These are phyloP conservation scores for Coemansia sp. DNA, from an alignment of 192 early-diverging fungal genomes.

Conservation along the genomic window DNA sequence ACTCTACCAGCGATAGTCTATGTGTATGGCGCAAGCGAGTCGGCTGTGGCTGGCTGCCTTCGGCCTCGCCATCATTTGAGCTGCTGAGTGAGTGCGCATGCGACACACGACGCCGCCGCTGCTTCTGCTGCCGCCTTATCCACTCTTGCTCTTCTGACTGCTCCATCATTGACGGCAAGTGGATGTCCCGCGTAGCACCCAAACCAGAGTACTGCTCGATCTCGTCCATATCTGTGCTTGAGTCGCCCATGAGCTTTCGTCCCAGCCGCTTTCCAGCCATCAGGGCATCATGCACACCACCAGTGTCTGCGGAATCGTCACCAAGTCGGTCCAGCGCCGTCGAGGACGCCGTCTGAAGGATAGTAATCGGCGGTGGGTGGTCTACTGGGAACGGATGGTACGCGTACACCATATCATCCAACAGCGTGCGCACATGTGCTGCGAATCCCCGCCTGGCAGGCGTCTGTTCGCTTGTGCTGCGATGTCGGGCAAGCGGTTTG, in stretches of 20 bases:
- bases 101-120: slow-evolving; percentile 11
- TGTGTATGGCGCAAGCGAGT: neutral
- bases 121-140: slow-evolving; percentile 6
- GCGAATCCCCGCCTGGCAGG: neutral
- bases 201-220: slow-evolving; percentile 42
- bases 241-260: slow-evolving; percentile 25
- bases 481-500: slow-evolving; percentile 1
- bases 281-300: slow-evolving; percentile 23
- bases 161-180: slow-evolving; percentile 41
- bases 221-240: slow-evolving; percentile 2
- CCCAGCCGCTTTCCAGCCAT: slow-evolving; percentile 29
- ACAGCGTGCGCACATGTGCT: slow-evolving; percentile 20
- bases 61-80: neutral
- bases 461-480: neutral
- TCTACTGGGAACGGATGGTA: slow-evolving; percentile 34
- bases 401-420: slow-evolving; percentile 31
- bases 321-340: slow-evolving; percentile 46
- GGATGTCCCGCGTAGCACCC: slow-evolving; percentile 19
- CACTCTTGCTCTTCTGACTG: slow-evolving; percentile 44
- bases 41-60: neutral
- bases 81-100: slow-evolving; percentile 32
- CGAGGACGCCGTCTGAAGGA: slow-evolving; percentile 54
- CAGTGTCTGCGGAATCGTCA: slow-evolving; percentile 24
- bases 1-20: slow-evolving; percentile 6
- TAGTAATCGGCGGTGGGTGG: slow-evolving; percentile 35